phyloP scores from a whole-genome alignment of 345 rosid genomes.

The Excoecaria agallocha region DNA sequence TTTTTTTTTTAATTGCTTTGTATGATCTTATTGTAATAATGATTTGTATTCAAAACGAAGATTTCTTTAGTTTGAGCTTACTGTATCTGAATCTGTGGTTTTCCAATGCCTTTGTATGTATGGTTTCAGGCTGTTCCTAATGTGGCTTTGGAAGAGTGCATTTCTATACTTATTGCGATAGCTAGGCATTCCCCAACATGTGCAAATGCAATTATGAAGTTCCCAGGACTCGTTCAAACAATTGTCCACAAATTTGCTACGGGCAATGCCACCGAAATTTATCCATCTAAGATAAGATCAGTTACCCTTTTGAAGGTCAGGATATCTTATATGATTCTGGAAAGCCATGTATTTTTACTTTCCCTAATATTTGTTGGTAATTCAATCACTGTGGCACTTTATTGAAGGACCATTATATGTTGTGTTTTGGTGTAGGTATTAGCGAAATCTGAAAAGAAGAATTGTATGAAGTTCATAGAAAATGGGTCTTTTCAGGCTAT shows the following conservation, averaged over 20 bases:
- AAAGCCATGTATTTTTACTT: background rate
- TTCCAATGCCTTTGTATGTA: slow-evolving; percentile 13
- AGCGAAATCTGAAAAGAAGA: slow-evolving; percentile 61
- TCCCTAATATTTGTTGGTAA: slow-evolving; percentile 1
- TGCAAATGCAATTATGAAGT: slow-evolving; percentile 67
- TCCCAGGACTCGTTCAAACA: slow-evolving; percentile 61
- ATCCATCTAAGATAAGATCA: slow-evolving; percentile 57
- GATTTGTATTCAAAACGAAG: background rate
- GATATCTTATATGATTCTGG: slow-evolving; percentile 3
- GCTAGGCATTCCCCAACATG: slow-evolving; percentile 89
- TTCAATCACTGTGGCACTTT: slow-evolving; percentile 8
- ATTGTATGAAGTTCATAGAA: slow-evolving; percentile 52
- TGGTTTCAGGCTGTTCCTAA: slow-evolving; percentile 58
- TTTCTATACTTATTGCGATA: slow-evolving; percentile 63
- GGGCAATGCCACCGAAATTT: slow-evolving; percentile 40
- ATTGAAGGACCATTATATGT: slow-evolving; percentile 11
- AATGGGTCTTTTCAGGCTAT: slow-evolving; percentile 48
- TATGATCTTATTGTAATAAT: background rate
- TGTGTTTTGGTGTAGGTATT: slow-evolving; percentile 47
- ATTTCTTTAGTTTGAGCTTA: background rate
- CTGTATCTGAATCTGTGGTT: slow-evolving; percentile 6
- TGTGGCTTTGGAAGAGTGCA: slow-evolving; percentile 53
- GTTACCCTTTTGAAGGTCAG: slow-evolving; percentile 71
- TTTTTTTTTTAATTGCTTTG: background rate
- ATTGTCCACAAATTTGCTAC: slow-evolving; percentile 56